These are phyloP conservation scores for Cutaneotrichosporon cyanovorans DNA, from an alignment of 1,284 basidiomycete genomes.

Conservation along the genomic window DNA sequence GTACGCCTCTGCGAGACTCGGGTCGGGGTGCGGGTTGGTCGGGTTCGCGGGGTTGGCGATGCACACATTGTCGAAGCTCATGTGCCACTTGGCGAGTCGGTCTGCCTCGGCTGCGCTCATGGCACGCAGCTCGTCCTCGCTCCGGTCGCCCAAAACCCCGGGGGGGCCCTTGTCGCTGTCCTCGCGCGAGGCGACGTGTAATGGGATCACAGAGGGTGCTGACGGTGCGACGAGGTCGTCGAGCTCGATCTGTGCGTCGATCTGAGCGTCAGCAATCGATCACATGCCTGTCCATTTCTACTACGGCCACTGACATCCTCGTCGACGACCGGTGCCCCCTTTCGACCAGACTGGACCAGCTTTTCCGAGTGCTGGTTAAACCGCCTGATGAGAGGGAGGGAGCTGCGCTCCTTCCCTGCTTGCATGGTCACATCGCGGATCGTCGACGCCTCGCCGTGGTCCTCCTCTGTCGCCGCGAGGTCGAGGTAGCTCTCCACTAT, in stretches of 20 bases:
- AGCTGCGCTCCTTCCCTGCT: constrained; percentile 76
- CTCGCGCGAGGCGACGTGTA: constrained; percentile 57
- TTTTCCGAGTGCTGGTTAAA: constrained; percentile 97
- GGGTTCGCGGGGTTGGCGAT: constrained; percentile 27
- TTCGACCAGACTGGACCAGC: constrained; percentile 49
- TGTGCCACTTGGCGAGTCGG: constrained; percentile 13
- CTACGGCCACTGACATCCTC: not conserved
- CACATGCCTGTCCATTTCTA: too few relatives aligned
- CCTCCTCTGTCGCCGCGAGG: constrained; percentile 79
- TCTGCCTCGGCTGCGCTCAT: constrained; percentile 15
- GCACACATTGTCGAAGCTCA: constrained; percentile 26
- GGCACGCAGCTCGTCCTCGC: constrained; percentile 55
- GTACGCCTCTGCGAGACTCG: constrained; percentile 19
- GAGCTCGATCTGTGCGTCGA: constrained; percentile 69
- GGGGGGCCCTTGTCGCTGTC: constrained; percentile 12
- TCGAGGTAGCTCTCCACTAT: constrained; percentile 73
- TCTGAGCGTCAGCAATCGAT: constrained; percentile 20
- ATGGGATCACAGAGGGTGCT: constrained; percentile 58
- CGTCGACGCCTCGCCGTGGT: constrained; percentile 84
- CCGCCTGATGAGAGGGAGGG: constrained; percentile 85
- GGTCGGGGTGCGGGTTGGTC: constrained; percentile 8
- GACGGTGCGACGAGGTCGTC: constrained; percentile 72
- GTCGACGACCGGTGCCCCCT: not conserved
- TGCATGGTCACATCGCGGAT: constrained; percentile 91
- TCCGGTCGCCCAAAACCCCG: constrained; percentile 29